Evolutionary conservation across 805 yeast species (phyloP), one percentile per base, ranked within the genome.

Genomic region (Starmerella bacillaris): DNA sequence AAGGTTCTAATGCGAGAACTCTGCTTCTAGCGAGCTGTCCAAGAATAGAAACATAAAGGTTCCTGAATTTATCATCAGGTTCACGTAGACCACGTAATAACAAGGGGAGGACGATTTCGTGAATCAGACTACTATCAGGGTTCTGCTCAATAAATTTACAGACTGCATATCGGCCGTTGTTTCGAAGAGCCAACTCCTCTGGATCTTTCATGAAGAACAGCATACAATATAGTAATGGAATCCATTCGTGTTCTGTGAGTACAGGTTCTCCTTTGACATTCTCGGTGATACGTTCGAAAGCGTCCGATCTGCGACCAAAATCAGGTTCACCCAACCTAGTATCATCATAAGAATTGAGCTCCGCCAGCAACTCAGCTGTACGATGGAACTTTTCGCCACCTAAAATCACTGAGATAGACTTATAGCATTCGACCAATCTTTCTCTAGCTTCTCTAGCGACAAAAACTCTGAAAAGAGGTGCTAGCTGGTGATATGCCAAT

Each of bases 161-260:
- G 38, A 86, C 51, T 1, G 72, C 57, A 43, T 67, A 72, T 1
- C 78, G 56, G 2, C 94, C 79, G 49, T 78, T 79, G 1, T 78
- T 67, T 54, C 95, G 67, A 38, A 86, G 59, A 0, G 93, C 74
- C 33, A 77, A 60, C 54, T 86, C 98, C 11, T 71, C 74, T 24
- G 72, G 72, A 47, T 80, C 92, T 37, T 72, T 71, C 38, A 89
- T 67, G 51, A 69, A 78, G 49, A 59, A 82, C 27, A 89, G 60
- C 38, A 72, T 63, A 36, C 72, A 69, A 51, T 75, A 67, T 16
- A 89, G 37, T 3, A 89, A 48, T 3, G 94, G 94, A 7, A 68
- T 44, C 96, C 96, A 89, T 46, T 80, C 80, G 3, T 55, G 29
- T 1, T 67, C 59, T 0, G 67, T 50, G 2, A 78, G 55, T 3